Base-by-base conservation (phyloP, 2,329 filamentous ascomycete species). In the Berkeleyomyces basicola region DNA sequence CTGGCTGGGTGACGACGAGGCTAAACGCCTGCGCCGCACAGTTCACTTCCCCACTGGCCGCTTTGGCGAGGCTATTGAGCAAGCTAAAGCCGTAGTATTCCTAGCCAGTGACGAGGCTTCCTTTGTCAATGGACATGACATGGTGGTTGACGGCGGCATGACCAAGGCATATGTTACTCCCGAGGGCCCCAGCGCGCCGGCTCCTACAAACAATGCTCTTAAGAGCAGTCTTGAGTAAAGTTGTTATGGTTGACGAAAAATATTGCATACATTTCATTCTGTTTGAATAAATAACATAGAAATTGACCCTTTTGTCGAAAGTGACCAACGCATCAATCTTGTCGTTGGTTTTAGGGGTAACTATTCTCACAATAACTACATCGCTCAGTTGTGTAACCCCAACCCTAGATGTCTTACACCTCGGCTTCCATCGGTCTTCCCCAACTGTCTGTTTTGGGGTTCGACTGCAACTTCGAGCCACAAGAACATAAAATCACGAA, bases 11-110 rank as follows among this genome's bases (percentile, higher is more conserved):
- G 83, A 87, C 66, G 86, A 90, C 71, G 70, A 79, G 68, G 79
- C 78, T 62, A 90, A 89, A 77, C 79, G 87, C 63, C 77, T 80
- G 69, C 78, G 87, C 66, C 84, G 87, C 58, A 86, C 89, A 71
- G 78, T 90, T 11, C 86, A 90, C 70, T 88, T 90, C 76, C 87
- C 87, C 1, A 82, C 77, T 31, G 87, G 87, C 37, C 78, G 87
- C 16, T 90, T 90, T 66, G 87, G 87, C 42, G 87, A 90, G 73
- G 84, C 87, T 4, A 82, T 90, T 66, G 87, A 90, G 74, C 86
- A 89, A 73, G 87, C 87, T 1, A 81, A 88, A 59, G 86, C 84
- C 1, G 86, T 88, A 1, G 70, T 90, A 10, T 90, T 88, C 74
- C 74, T 90, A 63, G 86, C 86, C 16, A 87, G 83, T 68, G 86